Evolutionary conservation across 805 yeast species (phyloP), one percentile per base, ranked within the genome.

Genomic region (Saccharomycopsis amapae): DNA sequence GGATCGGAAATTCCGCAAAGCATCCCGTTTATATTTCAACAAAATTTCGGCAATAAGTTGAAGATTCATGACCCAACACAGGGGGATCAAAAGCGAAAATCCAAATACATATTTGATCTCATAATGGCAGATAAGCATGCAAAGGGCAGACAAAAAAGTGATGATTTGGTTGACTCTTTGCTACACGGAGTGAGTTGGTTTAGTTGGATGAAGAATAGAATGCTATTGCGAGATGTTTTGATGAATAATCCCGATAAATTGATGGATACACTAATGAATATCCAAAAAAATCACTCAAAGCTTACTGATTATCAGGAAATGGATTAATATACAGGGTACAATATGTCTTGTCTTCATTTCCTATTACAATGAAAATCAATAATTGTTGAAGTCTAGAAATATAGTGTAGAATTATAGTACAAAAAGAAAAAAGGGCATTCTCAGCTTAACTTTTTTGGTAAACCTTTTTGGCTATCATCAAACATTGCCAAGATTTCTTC

Each of bases 101-200:
- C 42, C n/a, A 25, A 26, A 20, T 19, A 28, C 23, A 32, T 41
- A 32, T 41, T 41, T 23, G 25, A 33, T 5, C 18, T 31, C 25
- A 33, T 40, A 10, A 23, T 42, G 6, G 40, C 17, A 20, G 22
- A 32, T 34, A 45, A 34, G 15, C 17, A 24, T 10, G 18, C 19
- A 20, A 19, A 28, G 13, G 44, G 3, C 60, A 38, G 24, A 25
- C 1, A 58, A 18, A 81, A 81, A 56, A 73, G 74, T 36, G 89
- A 81, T 57, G 89, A 81, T 57, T 62, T 81, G 45, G 73, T 79
- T 6, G 89, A 81, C 57, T 68, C 81, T 1, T 62, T 81, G n/a
- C 61, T 81, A 13, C 85, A 81, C 58, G 83, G 76, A 1, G 49
- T 79, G 2, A 67, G 75, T 1, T 73, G 75, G 68, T 43, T 65